Percentiles rank a stretch among this genome's conserved stretches.
These are phyloP conservation scores for Ophiorrhiza pumila DNA, from an alignment of 257 asterid genomes.

Conservation along the genomic window DNA sequence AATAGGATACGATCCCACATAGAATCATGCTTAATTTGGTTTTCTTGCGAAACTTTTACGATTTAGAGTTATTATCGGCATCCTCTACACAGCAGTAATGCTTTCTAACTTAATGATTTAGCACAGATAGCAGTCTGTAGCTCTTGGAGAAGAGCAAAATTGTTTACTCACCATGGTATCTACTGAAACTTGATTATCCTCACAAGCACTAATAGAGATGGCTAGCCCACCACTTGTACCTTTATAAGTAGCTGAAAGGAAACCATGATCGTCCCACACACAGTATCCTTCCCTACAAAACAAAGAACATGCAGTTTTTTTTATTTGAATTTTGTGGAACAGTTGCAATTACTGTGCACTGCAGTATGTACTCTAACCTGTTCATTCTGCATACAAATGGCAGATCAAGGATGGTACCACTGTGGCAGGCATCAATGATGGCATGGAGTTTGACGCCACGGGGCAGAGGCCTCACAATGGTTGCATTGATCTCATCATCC, in stretches of 20 bases:
- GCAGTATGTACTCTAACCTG: constrained; percentile 23
- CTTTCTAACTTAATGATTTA: too few species aligned
- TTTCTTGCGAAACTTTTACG: too few species aligned
- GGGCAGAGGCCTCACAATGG: constrained; percentile 55
- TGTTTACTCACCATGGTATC: constrained; percentile 44
- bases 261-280: constrained; percentile 58
- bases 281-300: constrained; percentile 40
- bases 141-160: not conserved
- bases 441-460: constrained; percentile 56
- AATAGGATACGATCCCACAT: too few species aligned
- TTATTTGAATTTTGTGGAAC: too few species aligned
- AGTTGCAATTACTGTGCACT: not conserved
- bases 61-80: too few species aligned
- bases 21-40: too few species aligned
- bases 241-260: constrained; percentile 27
- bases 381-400: constrained; percentile 52
- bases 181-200: constrained; percentile 48
- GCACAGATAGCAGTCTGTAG: too few species aligned
- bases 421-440: constrained; percentile 56
- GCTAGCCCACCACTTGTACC: constrained; percentile 56
- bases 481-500: too few species aligned
- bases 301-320: not conserved
- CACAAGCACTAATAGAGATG: constrained; percentile 51
- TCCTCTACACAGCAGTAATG: too few species aligned
- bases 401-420: constrained; percentile 60